Evolutionary conservation across 2,329 filamentous ascomycete species (phyloP).

Genomic region (Ceratocystis variospora): DNA sequence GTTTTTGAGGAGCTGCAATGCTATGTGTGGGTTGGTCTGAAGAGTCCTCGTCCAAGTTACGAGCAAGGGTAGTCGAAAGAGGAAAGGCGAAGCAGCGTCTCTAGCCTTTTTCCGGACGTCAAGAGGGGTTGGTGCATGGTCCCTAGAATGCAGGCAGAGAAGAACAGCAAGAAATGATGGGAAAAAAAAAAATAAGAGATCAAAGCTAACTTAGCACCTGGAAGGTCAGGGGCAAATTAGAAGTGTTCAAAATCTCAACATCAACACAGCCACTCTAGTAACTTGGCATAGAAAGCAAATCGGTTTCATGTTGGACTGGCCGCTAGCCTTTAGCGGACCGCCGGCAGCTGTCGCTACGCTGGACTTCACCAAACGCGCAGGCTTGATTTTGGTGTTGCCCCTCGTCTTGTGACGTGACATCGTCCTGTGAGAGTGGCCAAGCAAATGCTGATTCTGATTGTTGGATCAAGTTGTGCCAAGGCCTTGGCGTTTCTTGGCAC

Average conservation of each 20-base stretch:
- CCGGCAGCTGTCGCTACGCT: background rate
- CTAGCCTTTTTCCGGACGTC: background rate
- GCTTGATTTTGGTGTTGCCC: background rate
- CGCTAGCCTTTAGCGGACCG: background rate
- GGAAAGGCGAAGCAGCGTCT: background rate
- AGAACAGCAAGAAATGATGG: background rate
- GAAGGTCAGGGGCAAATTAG: background rate
- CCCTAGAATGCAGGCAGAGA: background rate
- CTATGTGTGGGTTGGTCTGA: too few relatives aligned
- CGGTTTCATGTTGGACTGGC: background rate
- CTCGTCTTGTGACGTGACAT: slow-evolving; percentile 6
- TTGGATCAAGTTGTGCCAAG: slow-evolving; percentile 16
- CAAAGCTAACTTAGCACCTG: background rate
- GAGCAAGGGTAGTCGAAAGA: background rate
- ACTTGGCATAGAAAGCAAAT: background rate
- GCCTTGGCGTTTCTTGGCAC: slow-evolving; percentile 15
- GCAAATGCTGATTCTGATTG: slow-evolving; percentile 1
- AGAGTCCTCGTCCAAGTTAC: background rate
- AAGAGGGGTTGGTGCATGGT: background rate
- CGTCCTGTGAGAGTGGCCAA: background rate
- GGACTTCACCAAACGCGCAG: background rate
- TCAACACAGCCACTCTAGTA: background rate
- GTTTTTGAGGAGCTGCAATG: too few relatives aligned
- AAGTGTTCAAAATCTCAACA: background rate
- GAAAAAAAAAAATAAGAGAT: background rate